Evolutionary conservation across 1,139 yeast species (phyloP), one percentile per base, ranked within the genome.

Genomic region (Taiozyma sp.): DNA sequence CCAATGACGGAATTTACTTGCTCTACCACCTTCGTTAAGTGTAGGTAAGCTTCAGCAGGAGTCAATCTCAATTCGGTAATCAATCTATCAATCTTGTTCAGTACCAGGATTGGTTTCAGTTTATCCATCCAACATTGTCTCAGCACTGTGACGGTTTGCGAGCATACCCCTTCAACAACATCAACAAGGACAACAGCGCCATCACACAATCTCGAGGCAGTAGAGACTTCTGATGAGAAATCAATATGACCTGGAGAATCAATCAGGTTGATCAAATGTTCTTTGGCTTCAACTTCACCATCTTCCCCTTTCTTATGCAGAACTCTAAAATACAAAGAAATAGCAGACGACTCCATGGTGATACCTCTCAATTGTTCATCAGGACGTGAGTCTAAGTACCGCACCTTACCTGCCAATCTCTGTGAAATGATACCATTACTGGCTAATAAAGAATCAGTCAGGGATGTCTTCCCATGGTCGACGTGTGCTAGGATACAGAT

Each of bases 211-310:
- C 99, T 76, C 2, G 98, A 89, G 0, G 98, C 96, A 0, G 97
- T 88, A 16, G 97, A 88, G 0, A 95, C 99, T 65, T 95, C 99
- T 8, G 95, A 86, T 1, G 96, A 86, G 65, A 95, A 95, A 68
- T 95, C 99, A 58, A 95, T 90, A 64, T 95, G 99, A 10, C 99
- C 99, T 0, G 99, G 99, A 0, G 98, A 93, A 69, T 95, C 99
- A 50, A 95, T 91, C 62, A 95, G 76, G 63, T 95, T 95, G 66
- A 95, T 85, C 51, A 93, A 73, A 68, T 89, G 88, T 62, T 93
- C 97, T 42, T 78, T 80, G 35, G 85, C 78, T 30, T 73, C 70
- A 1, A 73, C 67, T 21, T 73, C 75, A 3, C 69, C 70, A 47
- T 68, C 66, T 40, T 67, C 68, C 46, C 66, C 68, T 45, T 71